phyloP scores from a whole-genome alignment of 768 basidiomycete genomes.

The Xerocomellus chrysenteron region DNA sequence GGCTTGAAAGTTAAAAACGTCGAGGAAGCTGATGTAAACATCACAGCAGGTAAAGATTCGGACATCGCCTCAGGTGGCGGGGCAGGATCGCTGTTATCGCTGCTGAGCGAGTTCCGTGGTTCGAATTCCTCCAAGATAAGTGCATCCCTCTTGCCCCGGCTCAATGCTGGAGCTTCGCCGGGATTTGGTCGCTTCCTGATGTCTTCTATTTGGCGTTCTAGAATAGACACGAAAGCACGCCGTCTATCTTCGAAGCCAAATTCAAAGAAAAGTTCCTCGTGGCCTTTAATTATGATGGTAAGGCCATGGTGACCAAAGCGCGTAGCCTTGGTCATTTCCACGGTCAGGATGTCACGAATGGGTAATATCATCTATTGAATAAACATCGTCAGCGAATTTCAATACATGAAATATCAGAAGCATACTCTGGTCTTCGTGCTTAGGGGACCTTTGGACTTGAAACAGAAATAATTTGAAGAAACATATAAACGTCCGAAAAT shows the following conservation, averaged over 20 bases:
- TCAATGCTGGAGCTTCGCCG: slow-evolving; percentile 44
- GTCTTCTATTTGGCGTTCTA: slow-evolving; percentile 82
- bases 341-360: slow-evolving; percentile 80
- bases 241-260: slow-evolving; percentile 81
- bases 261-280: slow-evolving; percentile 98
- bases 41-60: slow-evolving; percentile 80
- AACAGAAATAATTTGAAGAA: slow-evolving; percentile 92
- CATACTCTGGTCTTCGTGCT: slow-evolving; percentile 79
- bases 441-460: slow-evolving; percentile 83
- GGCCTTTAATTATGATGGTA: slow-evolving; percentile 87
- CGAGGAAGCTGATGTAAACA: slow-evolving; percentile 95
- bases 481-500: slow-evolving; percentile 86
- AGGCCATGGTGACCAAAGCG: slow-evolving; percentile 90
- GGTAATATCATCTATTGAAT: slow-evolving; percentile 86
- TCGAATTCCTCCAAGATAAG: slow-evolving; percentile 86
- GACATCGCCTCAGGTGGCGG: slow-evolving; percentile 56
- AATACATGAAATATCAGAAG: slow-evolving; percentile 5
- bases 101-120: slow-evolving; percentile 38
- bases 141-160: slow-evolving; percentile 63
- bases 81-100: slow-evolving; percentile 39
- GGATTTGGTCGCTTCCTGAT: slow-evolving; percentile 48
- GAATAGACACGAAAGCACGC: slow-evolving; percentile 67
- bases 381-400: slow-evolving; percentile 4
- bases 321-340: slow-evolving; percentile 83
- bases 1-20: slow-evolving; percentile 98